Evolutionary conservation across 2,329 filamentous ascomycete species (phyloP).

Genomic region (Curvularia lunata): DNA sequence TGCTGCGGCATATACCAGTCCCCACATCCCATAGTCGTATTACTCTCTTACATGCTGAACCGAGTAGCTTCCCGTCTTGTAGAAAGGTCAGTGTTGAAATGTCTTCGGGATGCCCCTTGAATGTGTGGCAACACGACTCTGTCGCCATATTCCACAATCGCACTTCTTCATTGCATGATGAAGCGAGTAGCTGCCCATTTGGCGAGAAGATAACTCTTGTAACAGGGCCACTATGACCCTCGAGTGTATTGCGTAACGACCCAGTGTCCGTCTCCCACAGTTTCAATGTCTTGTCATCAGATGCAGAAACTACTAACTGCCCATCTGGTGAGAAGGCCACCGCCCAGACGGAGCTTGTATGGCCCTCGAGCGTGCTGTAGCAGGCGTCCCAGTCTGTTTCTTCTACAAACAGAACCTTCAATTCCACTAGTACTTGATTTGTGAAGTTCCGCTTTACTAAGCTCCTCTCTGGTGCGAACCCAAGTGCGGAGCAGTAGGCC

Average conservation of each 20-base stretch:
- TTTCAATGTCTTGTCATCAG: not conserved
- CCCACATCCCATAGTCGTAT: not conserved
- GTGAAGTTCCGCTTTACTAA: constrained; percentile 18
- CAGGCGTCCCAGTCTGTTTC: constrained; percentile 19
- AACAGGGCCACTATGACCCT: not conserved
- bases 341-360: not conserved
- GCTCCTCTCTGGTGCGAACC: constrained; percentile 43
- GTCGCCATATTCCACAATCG: constrained; percentile 9
- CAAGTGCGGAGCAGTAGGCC: constrained; percentile 46
- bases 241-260: not conserved
- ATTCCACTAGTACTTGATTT: constrained; percentile 3
- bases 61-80: constrained; percentile 15
- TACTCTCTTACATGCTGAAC: not conserved
- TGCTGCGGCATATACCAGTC: not conserved
- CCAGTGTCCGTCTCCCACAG: constrained; percentile 13
- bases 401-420: constrained; percentile 10
- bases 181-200: constrained; percentile 14
- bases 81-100: constrained; percentile 2
- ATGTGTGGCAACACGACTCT: constrained; percentile 3
- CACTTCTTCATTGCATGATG: constrained; percentile 1
- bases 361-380: not conserved
- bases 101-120: constrained; percentile 5
- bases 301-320: not conserved
- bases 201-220: constrained; percentile 3
- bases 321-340: constrained; percentile 4